phyloP scores from a whole-genome alignment of 2,329 filamentous ascomycete genomes.

The Cytospora mali region DNA sequence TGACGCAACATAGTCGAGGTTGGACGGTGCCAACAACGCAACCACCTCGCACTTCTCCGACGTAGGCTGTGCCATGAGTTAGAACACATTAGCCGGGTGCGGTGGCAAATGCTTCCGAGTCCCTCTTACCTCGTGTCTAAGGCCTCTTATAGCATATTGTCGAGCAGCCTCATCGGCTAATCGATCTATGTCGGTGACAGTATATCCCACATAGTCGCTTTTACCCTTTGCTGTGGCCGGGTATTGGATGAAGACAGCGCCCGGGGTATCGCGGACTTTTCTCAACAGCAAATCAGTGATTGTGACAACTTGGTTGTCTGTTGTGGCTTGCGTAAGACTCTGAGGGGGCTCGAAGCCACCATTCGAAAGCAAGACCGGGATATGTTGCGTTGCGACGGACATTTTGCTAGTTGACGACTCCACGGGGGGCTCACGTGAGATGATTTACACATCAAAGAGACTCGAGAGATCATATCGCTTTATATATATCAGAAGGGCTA shows the following conservation, averaged over 20 bases:
- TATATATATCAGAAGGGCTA: neutral
- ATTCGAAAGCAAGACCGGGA: constrained; percentile 1
- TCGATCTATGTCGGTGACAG: constrained; percentile 18
- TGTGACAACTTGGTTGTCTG: constrained; percentile 14
- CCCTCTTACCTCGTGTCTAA: constrained; percentile 18
- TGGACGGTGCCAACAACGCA: constrained; percentile 51
- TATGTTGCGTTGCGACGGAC: constrained; percentile 16
- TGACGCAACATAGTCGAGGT: constrained; percentile 55
- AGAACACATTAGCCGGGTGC: neutral
- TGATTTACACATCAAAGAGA: too few relatives aligned
- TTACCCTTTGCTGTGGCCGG: constrained; percentile 23
- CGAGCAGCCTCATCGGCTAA: constrained; percentile 24
- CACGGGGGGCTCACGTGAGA: too few relatives aligned
- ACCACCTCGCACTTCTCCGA: constrained; percentile 42
- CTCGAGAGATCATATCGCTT: too few relatives aligned
- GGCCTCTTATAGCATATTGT: constrained; percentile 20
- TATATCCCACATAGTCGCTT: constrained; percentile 25
- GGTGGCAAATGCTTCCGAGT: neutral
- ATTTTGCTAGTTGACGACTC: neutral
- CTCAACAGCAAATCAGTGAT: constrained; percentile 24
- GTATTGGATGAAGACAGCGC: constrained; percentile 21
- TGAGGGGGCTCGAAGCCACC: constrained; percentile 8
- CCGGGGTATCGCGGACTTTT: constrained; percentile 23
- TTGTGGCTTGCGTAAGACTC: neutral
- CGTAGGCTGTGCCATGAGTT: neutral